phyloP scores from a whole-genome alignment of 352 stramenopile species.

The Phytopythium boreale region DNA sequence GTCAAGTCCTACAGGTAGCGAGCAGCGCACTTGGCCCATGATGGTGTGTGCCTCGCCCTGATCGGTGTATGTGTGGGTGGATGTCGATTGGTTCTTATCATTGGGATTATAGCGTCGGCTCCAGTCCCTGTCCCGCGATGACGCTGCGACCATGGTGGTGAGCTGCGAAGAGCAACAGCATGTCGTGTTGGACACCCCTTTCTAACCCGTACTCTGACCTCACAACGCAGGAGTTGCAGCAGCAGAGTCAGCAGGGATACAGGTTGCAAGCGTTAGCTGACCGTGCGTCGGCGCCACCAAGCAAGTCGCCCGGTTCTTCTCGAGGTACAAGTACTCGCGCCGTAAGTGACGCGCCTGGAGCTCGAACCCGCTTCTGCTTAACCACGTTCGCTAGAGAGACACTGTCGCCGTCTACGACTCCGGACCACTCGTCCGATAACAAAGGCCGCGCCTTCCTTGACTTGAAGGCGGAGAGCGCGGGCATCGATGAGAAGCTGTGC shows the following conservation, averaged over 20 bases:
- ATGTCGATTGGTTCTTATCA: background rate
- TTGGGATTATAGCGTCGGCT: background rate
- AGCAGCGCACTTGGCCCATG: background rate
- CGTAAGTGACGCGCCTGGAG: background rate
- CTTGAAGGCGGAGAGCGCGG: slow-evolving; percentile 25
- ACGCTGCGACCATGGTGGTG: background rate
- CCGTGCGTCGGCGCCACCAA: slow-evolving; percentile 1
- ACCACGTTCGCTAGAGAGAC: slow-evolving; percentile 29
- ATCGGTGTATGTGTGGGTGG: too few relatives aligned
- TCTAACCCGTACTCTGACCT: background rate
- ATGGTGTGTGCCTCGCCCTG: background rate
- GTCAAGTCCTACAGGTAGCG: slow-evolving; percentile 28
- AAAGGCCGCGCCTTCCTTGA: slow-evolving; percentile 23
- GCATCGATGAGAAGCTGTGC: slow-evolving; percentile 24
- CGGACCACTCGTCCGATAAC: slow-evolving; percentile 8
- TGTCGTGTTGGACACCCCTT: background rate
- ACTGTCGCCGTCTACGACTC: slow-evolving; percentile 1
- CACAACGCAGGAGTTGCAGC: slow-evolving; percentile 27
- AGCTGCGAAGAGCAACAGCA: background rate
- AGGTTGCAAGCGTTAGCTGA: slow-evolving; percentile 43
- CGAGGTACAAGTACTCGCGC: background rate
- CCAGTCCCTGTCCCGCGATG: background rate
- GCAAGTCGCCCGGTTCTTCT: background rate
- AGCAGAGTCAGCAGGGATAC: slow-evolving; percentile 51
- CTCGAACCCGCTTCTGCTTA: slow-evolving; percentile 34